These are phyloP conservation scores for Neofusicoccum kwambonambiense DNA, from an alignment of 2,329 filamentous ascomycete species.

Conservation along the genomic window DNA sequence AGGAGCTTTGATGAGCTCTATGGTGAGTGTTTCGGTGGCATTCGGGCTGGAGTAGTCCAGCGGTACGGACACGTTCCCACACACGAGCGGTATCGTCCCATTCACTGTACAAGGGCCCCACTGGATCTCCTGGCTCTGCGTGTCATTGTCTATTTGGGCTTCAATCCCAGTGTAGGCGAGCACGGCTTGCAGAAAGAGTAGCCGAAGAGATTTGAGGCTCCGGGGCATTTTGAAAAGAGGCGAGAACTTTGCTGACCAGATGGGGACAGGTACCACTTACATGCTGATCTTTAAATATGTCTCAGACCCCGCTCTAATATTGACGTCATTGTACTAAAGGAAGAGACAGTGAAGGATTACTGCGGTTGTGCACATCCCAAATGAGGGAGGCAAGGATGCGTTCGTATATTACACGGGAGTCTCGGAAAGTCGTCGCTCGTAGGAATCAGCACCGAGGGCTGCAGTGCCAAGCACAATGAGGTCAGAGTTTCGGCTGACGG, in stretches of 20 bases:
- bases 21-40: conserved; percentile 20
- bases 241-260: background rate
- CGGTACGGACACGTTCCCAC: conserved; percentile 34
- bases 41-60: conserved; percentile 33
- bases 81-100: conserved; percentile 19
- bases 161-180: background rate
- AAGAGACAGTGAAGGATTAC: background rate
- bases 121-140: background rate
- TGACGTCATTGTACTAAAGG: conserved; percentile 5
- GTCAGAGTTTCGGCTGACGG: too few relatives aligned
- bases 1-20: conserved; percentile 21
- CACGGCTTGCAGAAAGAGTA: background rate
- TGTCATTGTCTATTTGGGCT: background rate
- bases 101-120: background rate
- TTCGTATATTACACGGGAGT: too few relatives aligned
- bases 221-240: background rate
- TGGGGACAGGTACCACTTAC: background rate
- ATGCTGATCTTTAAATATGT: background rate
- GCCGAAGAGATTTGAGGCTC: background rate
- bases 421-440: too few relatives aligned
- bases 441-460: too few relatives aligned
- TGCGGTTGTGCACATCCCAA: background rate
- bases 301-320: background rate
- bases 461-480: too few relatives aligned
- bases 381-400: background rate